A percentile compares a stretch with the other conserved stretches of the same genome.
Evolutionary conservation across 805 yeast species (phyloP).

Genomic region (Zygosaccharomyces rouxii): DNA sequence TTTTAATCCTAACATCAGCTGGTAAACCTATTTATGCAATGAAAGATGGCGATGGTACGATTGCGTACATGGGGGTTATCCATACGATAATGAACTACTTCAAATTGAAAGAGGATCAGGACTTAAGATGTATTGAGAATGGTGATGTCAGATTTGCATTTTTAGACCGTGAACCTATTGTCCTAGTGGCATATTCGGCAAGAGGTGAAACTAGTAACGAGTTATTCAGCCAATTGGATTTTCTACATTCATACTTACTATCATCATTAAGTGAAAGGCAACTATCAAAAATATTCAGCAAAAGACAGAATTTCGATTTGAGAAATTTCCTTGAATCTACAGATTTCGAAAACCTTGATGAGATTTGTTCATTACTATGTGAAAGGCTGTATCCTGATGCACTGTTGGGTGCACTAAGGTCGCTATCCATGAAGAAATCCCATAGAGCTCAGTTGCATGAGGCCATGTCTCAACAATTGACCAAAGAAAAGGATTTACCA

Average conservation of each 20-base stretch:
- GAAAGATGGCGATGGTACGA: slow-evolving; percentile 65
- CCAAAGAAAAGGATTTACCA: slow-evolving; percentile 25
- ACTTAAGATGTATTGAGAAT: slow-evolving; percentile 45
- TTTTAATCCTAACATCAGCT: slow-evolving; percentile 73
- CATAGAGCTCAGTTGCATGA: slow-evolving; percentile 49
- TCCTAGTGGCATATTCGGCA: slow-evolving; percentile 64
- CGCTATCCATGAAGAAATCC: slow-evolving; percentile 54
- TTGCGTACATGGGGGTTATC: slow-evolving; percentile 73
- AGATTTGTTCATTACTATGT: slow-evolving; percentile 52
- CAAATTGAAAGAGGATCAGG: slow-evolving; percentile 38
- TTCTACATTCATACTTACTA: slow-evolving; percentile 71
- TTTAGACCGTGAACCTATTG: slow-evolving; percentile 60
- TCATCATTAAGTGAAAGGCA: slow-evolving; percentile 80
- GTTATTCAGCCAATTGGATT: slow-evolving; percentile 59
- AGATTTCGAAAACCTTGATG: slow-evolving; percentile 66
- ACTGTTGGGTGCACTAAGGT: slow-evolving; percentile 60
- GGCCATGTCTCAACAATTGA: slow-evolving; percentile 21
- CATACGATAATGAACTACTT: slow-evolving; percentile 76
- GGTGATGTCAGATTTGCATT: slow-evolving; percentile 43
- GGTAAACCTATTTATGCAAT: slow-evolving; percentile 85
- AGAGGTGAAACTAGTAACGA: slow-evolving; percentile 50
- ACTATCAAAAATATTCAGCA: slow-evolving; percentile 60
- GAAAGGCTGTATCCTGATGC: slow-evolving; percentile 53
- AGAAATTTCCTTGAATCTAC: slow-evolving; percentile 69
- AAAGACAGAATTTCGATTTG: slow-evolving; percentile 76